Base-by-base conservation (phyloP, 1,284 basidiomycete genomes). In the Puccinia polysora region DNA sequence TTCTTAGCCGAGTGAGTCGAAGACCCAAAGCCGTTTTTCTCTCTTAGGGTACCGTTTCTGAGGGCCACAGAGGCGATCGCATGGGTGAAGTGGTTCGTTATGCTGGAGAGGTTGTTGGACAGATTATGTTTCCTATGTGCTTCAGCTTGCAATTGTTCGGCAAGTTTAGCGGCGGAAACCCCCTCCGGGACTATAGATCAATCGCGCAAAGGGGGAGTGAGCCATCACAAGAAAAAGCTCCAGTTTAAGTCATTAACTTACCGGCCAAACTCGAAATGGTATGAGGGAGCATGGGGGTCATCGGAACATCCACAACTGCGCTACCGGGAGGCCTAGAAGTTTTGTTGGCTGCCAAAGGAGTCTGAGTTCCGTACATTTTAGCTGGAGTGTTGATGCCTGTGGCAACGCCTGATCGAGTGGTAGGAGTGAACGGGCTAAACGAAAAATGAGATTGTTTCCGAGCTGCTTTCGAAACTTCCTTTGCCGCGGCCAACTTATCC, bases 1-100 rank as follows among this genome's bases (percentile, higher is more conserved):
- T 84, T 85, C 69, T 88, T 83, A 0, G 89, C 89, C 2, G 88
- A 89, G 75, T 85, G 82, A 73, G 89, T 80, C 34, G 84, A 84
- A 38, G 77, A 75, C 12, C 38, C 58, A 50, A 71, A 18, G 7
- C 55, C 25, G 36, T 40, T 23, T 10, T 71, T 73, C 63, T 64
- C 38, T 20, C 14, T 43, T 10, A 49, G 52, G 6, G 38, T 40
- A 20, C 63, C 59, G 73, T 78, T 75, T 75, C 79, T 79, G 53
- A 79, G 73, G 14, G 79, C 78, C 10, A 78, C 79, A 64, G 75
- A 76, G 47, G 78, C 76, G 8, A 75, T 74, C 52, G 70, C 74
- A 34, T 63, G 52, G 12, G 75, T 72, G 2, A 75, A 50, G 55
- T 75, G 74, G 30, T 73, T 62, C 3, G 71, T 52, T 18, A 73